These are phyloP conservation scores for Theobroma grandiflorum DNA, from an alignment of 441 rosid genomes.

Conservation along the genomic window DNA sequence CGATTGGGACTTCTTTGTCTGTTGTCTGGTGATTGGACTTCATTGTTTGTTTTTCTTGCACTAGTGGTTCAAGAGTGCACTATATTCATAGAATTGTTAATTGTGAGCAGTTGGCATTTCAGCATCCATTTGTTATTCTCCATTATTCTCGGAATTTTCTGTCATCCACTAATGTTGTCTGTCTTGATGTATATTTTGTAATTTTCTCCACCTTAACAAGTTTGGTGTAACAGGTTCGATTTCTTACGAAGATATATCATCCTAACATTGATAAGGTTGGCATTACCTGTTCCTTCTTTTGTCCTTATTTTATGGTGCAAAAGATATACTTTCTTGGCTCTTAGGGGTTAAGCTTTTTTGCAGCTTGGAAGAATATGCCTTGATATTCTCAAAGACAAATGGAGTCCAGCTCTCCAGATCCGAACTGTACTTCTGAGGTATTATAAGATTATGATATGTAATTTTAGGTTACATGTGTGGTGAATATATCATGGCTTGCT, in stretches of 20 bases:
- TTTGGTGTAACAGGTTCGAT: slow-evolving; percentile 77
- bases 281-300: slow-evolving; percentile 18
- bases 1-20: background rate
- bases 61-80: background rate
- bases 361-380: slow-evolving; percentile 99
- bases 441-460: slow-evolving; percentile 15
- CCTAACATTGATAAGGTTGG: slow-evolving; percentile 84
- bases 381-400: slow-evolving; percentile 97
- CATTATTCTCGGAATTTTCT: background rate
- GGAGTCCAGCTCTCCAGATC: slow-evolving; percentile 99
- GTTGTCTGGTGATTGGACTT: background rate
- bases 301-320: background rate
- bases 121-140: background rate
- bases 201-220: slow-evolving; percentile 5
- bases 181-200: background rate
- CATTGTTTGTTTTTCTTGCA: background rate
- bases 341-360: slow-evolving; percentile 27
- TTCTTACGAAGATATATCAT: slow-evolving; percentile 97
- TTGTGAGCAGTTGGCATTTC: slow-evolving; percentile 2
- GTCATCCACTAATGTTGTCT: background rate
- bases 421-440: slow-evolving; percentile 98
- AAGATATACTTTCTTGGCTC: slow-evolving; percentile 8
- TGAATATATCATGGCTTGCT: background rate
- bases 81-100: slow-evolving; percentile 4
- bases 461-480: background rate